These are phyloP conservation scores for Escovopsis weberi DNA, from an alignment of 2,329 filamentous ascomycete species.

Conservation along the genomic window DNA sequence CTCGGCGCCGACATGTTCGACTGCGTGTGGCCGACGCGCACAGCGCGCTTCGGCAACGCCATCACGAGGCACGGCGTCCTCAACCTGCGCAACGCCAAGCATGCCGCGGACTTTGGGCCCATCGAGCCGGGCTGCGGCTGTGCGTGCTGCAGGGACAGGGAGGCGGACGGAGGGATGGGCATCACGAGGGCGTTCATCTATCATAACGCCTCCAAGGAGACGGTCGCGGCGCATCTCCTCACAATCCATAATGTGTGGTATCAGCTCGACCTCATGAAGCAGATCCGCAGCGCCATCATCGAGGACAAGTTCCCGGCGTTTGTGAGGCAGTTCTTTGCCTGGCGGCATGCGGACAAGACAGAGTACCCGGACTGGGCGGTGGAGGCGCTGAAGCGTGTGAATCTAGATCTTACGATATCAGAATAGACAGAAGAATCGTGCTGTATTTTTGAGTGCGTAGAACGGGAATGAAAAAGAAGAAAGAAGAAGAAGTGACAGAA, in stretches of 20 bases:
- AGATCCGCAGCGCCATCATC: constrained; percentile 61
- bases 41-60: constrained; percentile 90
- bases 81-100: constrained; percentile 66
- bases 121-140: constrained; percentile 76
- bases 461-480: background rate
- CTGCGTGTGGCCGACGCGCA: constrained; percentile 95
- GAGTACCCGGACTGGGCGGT: constrained; percentile 76
- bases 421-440: background rate
- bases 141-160: constrained; percentile 46
- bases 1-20: constrained; percentile 99
- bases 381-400: constrained; percentile 61
- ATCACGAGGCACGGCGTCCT: constrained; percentile 70
- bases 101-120: constrained; percentile 65
- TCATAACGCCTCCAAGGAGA: constrained; percentile 88
- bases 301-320: constrained; percentile 70
- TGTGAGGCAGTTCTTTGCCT: constrained; percentile 61
- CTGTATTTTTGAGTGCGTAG: background rate
- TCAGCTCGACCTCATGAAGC: constrained; percentile 69
- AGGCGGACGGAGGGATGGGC: constrained; percentile 55
- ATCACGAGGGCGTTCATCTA: constrained; percentile 83
- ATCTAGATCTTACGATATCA: constrained; percentile 42
- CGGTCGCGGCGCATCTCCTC: constrained; percentile 68
- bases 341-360: constrained; percentile 48
- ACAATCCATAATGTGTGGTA: constrained; percentile 97
- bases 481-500: background rate